Evolutionary conservation across 179 eudicot species (phyloP).

Genomic region (Beta lomatogona): DNA sequence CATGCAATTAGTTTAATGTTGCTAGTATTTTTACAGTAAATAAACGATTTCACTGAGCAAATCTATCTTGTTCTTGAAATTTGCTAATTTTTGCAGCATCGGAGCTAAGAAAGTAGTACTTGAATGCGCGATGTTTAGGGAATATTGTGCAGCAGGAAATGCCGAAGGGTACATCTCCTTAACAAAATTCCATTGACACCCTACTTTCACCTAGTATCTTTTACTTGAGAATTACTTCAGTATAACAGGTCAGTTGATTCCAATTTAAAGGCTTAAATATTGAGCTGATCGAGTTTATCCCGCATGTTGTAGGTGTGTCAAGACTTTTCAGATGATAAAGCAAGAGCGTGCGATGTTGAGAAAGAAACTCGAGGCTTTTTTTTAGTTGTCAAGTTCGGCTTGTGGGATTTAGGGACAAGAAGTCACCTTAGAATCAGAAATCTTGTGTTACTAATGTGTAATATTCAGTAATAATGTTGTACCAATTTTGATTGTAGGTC

Average conservation of each 20-base stretch:
- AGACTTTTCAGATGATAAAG: constrained; percentile 57
- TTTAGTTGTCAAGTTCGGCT: constrained; percentile 31
- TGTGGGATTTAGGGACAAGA: constrained; percentile 7
- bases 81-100: constrained; percentile 47
- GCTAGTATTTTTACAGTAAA: neutral
- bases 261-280: neutral
- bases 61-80: neutral
- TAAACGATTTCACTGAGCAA: neutral
- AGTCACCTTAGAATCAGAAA: neutral
- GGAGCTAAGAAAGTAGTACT: constrained; percentile 58
- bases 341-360: constrained; percentile 56
- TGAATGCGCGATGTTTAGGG: constrained; percentile 60
- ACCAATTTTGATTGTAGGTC: neutral
- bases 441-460: neutral
- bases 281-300: constrained; percentile 12
- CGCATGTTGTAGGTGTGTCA: constrained; percentile 48
- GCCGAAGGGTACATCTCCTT: constrained; percentile 45
- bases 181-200: neutral
- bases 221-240: neutral
- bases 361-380: constrained; percentile 66
- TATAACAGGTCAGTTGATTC: neutral
- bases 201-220: neutral
- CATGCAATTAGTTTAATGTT: neutral
- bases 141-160: constrained; percentile 48
- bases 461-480: neutral